phyloP scores from a whole-genome alignment of 176 grass and related monocot genomes.

The Zizania latifolia region DNA sequence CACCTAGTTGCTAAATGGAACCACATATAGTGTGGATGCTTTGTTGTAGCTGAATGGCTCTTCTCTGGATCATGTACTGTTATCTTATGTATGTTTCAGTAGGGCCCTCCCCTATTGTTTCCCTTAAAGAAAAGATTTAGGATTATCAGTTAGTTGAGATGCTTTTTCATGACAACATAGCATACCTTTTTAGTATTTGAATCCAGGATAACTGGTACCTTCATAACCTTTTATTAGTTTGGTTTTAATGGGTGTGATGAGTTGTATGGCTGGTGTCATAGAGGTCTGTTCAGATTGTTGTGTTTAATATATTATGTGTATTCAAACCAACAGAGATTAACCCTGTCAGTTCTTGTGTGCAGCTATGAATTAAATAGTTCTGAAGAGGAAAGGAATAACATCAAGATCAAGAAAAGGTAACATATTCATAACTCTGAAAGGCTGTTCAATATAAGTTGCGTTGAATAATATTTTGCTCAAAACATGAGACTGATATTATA shows the following conservation, averaged over 20 bases:
- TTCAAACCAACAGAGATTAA: slow-evolving; percentile 13
- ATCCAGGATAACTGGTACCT: background rate
- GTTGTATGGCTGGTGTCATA: background rate
- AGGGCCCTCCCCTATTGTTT: background rate
- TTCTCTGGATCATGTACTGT: background rate
- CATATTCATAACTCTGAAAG: background rate
- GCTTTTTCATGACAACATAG: background rate
- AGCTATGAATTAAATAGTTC: slow-evolving; percentile 83
- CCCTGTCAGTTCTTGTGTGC: slow-evolving; percentile 25
- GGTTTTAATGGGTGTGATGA: background rate
- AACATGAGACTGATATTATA: background rate
- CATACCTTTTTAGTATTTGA: background rate
- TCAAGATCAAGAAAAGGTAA: slow-evolving; percentile 79
- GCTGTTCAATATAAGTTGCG: background rate
- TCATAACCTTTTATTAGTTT: background rate
- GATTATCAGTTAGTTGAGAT: background rate
- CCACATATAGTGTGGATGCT: background rate
- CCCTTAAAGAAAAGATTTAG: background rate
- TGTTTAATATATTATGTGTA: slow-evolving; percentile 2
- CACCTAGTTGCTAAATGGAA: background rate
- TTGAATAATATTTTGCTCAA: slow-evolving; percentile 8
- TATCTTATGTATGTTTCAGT: no score
- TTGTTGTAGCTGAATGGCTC: background rate
- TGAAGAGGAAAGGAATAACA: slow-evolving; percentile 52
- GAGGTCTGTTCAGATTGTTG: background rate